Evolutionary conservation across 345 rosid genomes (phyloP).

Genomic region (Melastoma malabathricum): DNA sequence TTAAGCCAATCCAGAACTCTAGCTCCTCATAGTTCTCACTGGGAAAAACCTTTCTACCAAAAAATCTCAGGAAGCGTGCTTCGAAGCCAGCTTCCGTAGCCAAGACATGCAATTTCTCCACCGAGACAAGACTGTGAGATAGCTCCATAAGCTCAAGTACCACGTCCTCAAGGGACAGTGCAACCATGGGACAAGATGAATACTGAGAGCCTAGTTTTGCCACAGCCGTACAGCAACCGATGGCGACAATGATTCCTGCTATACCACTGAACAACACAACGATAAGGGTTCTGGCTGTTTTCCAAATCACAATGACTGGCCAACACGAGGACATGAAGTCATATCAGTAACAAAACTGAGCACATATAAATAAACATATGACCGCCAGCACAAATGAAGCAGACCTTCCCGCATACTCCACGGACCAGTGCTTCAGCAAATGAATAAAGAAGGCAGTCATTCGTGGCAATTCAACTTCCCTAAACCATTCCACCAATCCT

Average conservation of each 20-base stretch:
- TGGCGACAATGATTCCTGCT: constrained; percentile 52
- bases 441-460: constrained; percentile 43
- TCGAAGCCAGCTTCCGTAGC: constrained; percentile 60
- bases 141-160: constrained; percentile 42
- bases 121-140: constrained; percentile 29
- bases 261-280: constrained; percentile 36
- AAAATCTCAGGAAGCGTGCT: constrained; percentile 35
- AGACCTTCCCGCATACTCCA: constrained; percentile 71
- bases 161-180: constrained; percentile 22
- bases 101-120: constrained; percentile 41
- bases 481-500: constrained; percentile 47
- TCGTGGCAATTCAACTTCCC: constrained; percentile 41
- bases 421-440: constrained; percentile 53
- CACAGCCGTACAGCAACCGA: constrained; percentile 50
- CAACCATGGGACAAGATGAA: constrained; percentile 19
- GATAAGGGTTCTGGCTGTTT: too few species aligned
- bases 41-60: constrained; percentile 38
- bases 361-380: too few species aligned
- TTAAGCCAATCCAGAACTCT: constrained; percentile 65
- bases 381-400: constrained; percentile 3
- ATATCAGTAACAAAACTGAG: too few species aligned
- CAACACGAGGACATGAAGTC: too few species aligned
- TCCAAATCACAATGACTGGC: too few species aligned
- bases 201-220: constrained; percentile 32
- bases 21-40: constrained; percentile 36